Conservation (phyloP, 495 filamentous ascomycete genomes). For the Aspergillus cristatus region DNA sequence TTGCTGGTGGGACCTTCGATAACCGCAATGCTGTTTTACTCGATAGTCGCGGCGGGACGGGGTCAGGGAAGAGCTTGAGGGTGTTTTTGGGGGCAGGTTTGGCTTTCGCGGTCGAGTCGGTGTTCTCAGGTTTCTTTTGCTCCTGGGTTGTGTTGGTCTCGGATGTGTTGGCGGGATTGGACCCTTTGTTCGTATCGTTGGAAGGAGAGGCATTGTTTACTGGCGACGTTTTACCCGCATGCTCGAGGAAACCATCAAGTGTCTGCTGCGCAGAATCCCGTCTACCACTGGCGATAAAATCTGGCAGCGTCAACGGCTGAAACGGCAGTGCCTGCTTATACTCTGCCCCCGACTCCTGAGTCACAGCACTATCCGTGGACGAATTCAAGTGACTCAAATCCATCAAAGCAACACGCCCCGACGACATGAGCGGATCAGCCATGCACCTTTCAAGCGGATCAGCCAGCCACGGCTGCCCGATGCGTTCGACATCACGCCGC, state of each 20-base stretch:
- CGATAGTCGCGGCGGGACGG: conserved; percentile 24
- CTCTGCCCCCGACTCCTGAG: conserved; percentile 17
- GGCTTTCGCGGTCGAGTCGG: background rate
- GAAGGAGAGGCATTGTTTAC: background rate
- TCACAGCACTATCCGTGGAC: conserved; percentile 29
- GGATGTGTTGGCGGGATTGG: too few species aligned
- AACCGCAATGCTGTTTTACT: conserved; percentile 22
- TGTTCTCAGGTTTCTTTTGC: background rate
- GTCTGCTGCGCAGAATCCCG: background rate
- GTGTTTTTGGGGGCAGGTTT: conserved; percentile 10
- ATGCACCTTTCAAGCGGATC: conserved; percentile 13
- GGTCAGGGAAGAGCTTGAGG: conserved; percentile 32
- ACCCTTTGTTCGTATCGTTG: too few species aligned
- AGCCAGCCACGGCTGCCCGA: conserved; percentile 33
- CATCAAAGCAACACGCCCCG: conserved; percentile 21
- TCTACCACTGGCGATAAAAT: background rate
- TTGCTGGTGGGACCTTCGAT: conserved; percentile 9
- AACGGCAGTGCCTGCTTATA: conserved; percentile 23
- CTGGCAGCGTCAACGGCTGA: conserved; percentile 10
- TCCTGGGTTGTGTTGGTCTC: background rate
- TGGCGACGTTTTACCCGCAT: background rate
- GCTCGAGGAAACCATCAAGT: background rate
- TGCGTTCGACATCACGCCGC: conserved; percentile 30
- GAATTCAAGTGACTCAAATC: conserved; percentile 28
- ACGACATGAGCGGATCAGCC: conserved; percentile 6